These are phyloP conservation scores for Neolentinus lepideus DNA, from an alignment of 1,284 basidiomycete species.

Conservation along the genomic window DNA sequence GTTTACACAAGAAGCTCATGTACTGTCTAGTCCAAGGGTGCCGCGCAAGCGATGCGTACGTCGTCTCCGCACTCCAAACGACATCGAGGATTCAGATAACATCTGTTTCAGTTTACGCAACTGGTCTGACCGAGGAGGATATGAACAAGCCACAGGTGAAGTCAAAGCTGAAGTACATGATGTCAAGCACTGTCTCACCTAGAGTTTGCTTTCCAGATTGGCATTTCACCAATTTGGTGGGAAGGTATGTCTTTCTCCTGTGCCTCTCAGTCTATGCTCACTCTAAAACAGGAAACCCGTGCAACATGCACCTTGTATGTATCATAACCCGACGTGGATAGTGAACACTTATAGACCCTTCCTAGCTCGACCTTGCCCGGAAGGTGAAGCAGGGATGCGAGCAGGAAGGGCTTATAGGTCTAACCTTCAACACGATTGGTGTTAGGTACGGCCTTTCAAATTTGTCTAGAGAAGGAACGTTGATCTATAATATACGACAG, in stretches of 20 bases:
- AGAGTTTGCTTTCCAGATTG: conserved; percentile 43
- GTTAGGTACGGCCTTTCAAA: conserved; percentile 62
- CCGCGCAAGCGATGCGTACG: conserved; percentile 79
- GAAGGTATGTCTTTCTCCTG: conserved; percentile 46
- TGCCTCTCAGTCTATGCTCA: background rate
- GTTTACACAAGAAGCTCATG: background rate
- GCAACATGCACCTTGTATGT: conserved; percentile 70
- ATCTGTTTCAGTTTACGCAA: conserved; percentile 58
- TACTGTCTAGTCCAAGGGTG: conserved; percentile 50
- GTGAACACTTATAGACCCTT: background rate
- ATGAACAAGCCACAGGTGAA: conserved; percentile 76
- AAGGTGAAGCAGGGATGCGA: conserved; percentile 73
- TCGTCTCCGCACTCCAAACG: conserved; percentile 6
- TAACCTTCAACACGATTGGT: conserved; percentile 78
- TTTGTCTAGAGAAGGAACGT: too few species aligned
- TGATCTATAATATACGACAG: conserved; percentile 53
- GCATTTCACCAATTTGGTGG: conserved; percentile 84
- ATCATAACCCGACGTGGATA: background rate
- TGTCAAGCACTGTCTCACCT: background rate
- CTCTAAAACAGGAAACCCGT: conserved; percentile 59
- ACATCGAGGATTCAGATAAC: conserved; percentile 6
- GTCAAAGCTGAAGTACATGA: background rate
- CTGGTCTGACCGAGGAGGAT: conserved; percentile 70
- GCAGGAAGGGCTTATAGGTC: conserved; percentile 68
- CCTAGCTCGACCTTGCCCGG: conserved; percentile 66